Base-by-base conservation (phyloP, 1,284 basidiomycete species). In the Rhodotorula sp. region DNA sequence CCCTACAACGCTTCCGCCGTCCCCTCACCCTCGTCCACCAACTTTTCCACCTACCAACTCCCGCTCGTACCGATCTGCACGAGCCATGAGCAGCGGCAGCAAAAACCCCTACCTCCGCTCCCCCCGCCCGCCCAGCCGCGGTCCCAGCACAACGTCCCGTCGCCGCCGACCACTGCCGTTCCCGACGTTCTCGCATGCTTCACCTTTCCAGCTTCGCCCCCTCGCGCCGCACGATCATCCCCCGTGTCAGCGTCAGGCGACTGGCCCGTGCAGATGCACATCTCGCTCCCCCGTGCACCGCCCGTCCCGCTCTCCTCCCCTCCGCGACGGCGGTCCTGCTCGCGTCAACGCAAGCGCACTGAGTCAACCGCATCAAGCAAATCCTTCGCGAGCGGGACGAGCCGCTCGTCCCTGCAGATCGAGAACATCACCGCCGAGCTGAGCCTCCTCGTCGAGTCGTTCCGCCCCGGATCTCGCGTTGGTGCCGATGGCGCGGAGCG, bases 401-500 rank as follows among this genome's bases (percentile, higher is more conserved):
- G 27, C 39, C 34, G 29, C 39, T 39, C 39, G 27, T 58, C 57
- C 0, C 39, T 58, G 17, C n/a, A 55, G 29, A 41, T 63, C 21
- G 62, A 55, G 21, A 36, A 41, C 21, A 55, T 63, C 29, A 63
- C 37, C 13, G 53, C 62, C 7, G 62, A 55, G 8, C 53, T 63
- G 37, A 25, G 19, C n/a, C 29, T 17, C 3, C 41, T 51, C 29
- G n/a, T 39, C 36, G 36, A 15, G 34, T 53, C 66, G 15, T 37
- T 48, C 27, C 44, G 29, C 17, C 37, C 27, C 8, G 19, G 13
- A 13, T 9, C 32, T 19, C 4, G 29, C 44, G 3, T 7, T 4
- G 41, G 5, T 13, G 13, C n/a, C 39, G 37, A 32, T 17, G 57
- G 41, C 37, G 25, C 3, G 25, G 22, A 5, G 25, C 8, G 12